Conservation (phyloP, 306 rosid genomes). For the Rubus parviflorus region DNA sequence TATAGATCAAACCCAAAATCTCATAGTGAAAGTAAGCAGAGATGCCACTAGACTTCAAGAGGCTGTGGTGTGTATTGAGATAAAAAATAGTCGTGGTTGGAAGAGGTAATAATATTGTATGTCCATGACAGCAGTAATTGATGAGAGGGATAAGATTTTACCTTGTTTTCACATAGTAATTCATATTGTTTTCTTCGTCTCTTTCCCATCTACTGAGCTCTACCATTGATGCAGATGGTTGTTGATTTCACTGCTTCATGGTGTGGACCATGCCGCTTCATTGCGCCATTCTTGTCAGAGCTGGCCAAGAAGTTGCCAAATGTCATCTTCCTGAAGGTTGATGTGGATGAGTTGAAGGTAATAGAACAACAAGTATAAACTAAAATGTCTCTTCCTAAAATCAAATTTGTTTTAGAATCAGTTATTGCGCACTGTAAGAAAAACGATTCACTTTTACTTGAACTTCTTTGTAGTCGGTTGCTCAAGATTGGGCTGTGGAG, state of each 20-base stretch:
- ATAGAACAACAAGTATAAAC: neutral
- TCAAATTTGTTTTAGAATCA: neutral
- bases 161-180: neutral
- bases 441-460: neutral
- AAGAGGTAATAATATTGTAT: neutral
- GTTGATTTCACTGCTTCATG: constrained; percentile 95
- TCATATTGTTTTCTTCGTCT: neutral
- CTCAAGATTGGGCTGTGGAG: constrained; percentile 93
- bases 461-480: constrained; percentile 56
- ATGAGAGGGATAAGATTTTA: neutral
- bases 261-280: constrained; percentile 96
- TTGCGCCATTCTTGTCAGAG: constrained; percentile 71
- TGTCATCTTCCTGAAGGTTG: constrained; percentile 74
- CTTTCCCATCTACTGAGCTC: neutral
- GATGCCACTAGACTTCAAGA: neutral
- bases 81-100: neutral
- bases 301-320: constrained; percentile 61
- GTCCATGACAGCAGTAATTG: neutral
- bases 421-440: neutral
- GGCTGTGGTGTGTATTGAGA: neutral
- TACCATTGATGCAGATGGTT: constrained; percentile 51
- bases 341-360: constrained; percentile 91
- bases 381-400: neutral
- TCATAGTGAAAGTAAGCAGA: neutral
- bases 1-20: neutral